Evolutionary conservation across 371 early-diverging fungal species (phyloP).

Genomic region (Saksenaea oblongispora): DNA sequence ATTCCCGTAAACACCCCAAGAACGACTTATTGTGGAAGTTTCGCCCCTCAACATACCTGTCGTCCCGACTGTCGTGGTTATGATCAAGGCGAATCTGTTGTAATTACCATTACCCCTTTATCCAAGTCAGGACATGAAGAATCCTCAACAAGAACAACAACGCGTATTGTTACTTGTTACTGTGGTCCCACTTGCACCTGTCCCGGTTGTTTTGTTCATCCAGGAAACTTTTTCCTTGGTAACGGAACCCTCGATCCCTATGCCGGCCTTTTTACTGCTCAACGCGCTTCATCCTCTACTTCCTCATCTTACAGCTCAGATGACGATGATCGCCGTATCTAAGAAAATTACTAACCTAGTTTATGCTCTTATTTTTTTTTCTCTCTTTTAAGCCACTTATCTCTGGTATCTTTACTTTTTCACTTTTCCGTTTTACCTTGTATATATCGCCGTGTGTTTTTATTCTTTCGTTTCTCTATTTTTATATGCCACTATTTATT

Average conservation of each 20-base stretch:
- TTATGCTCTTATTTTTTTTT: not conserved
- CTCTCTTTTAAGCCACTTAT: not conserved
- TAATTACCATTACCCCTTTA: slow-evolving; percentile 17
- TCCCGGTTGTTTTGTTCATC: slow-evolving; percentile 43
- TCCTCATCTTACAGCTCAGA: slow-evolving; percentile 36
- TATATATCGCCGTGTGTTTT: slow-evolving; percentile 6
- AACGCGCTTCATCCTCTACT: slow-evolving; percentile 19
- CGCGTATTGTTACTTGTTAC: slow-evolving; percentile 39
- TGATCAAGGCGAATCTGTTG: slow-evolving; percentile 16
- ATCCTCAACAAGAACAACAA: slow-evolving; percentile 9
- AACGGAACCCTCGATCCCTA: slow-evolving; percentile 30
- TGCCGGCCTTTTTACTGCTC: slow-evolving; percentile 16
- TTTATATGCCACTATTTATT: not conserved
- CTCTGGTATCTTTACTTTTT: not conserved
- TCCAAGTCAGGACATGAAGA: slow-evolving; percentile 6
- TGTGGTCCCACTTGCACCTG: slow-evolving; percentile 34
- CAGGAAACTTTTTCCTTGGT: slow-evolving; percentile 28
- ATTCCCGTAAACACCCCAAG: not conserved
- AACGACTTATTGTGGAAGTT: slow-evolving; percentile 25
- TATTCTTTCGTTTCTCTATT: not conserved
- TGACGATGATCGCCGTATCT: slow-evolving; percentile 19
- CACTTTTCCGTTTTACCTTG: slow-evolving; percentile 5
- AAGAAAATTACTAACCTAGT: slow-evolving; percentile 2
- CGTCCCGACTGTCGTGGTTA: slow-evolving; percentile 3
- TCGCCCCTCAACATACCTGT: slow-evolving; percentile 20